Evolutionary conservation across 345 rosid species (phyloP).

Genomic region (Eucalyptus pauciflora): DNA sequence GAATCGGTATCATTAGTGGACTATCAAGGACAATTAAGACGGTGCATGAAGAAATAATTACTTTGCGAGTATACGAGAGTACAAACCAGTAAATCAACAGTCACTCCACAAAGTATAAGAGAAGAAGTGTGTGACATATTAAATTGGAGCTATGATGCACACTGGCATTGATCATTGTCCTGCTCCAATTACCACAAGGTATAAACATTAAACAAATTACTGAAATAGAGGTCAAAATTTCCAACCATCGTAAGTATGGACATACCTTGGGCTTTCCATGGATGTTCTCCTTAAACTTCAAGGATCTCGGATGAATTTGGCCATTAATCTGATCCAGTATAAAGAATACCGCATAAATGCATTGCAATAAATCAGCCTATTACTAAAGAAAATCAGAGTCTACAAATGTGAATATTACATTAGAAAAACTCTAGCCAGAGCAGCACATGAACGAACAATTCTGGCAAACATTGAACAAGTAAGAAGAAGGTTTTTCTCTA

Average conservation of each 20-base stretch:
- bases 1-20: no score
- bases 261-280: constrained; percentile 87
- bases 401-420: not conserved
- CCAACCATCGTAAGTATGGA: not conserved
- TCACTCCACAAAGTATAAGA: not conserved
- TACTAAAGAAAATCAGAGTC: not conserved
- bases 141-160: constrained; percentile 43
- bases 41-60: not conserved
- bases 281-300: constrained; percentile 60
- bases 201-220: not conserved
- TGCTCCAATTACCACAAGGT: constrained; percentile 40
- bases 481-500: not conserved
- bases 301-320: constrained; percentile 36
- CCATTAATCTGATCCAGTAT: constrained; percentile 42
- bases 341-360: not conserved
- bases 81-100: constrained; percentile 37
- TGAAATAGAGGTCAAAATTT: not conserved
- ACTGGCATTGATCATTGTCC: constrained; percentile 19
- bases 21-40: no score
- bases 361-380: not conserved
- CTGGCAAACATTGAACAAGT: not conserved
- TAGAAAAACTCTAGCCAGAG: not conserved
- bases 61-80: not conserved
- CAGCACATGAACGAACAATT: not conserved
- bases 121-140: constrained; percentile 74